These are phyloP conservation scores for Monosporozyma unispora DNA, from an alignment of 805 yeast genomes.

Conservation along the genomic window DNA sequence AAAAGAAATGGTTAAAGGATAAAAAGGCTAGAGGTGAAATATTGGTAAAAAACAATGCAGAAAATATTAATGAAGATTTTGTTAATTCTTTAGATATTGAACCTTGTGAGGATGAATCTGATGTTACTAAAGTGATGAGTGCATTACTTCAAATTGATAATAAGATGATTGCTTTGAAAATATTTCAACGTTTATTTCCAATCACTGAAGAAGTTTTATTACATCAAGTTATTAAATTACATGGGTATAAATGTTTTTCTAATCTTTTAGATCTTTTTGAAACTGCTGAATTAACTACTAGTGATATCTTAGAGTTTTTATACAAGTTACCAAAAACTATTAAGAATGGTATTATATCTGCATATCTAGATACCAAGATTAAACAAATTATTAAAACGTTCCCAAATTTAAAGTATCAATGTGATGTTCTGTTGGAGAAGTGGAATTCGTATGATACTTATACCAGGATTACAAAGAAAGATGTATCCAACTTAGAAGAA, in stretches of 20 bases:
- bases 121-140: slow-evolving; percentile 72
- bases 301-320: slow-evolving; percentile 49
- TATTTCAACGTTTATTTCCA: slow-evolving; percentile 57
- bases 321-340: slow-evolving; percentile 62
- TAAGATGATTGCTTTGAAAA: slow-evolving; percentile 47
- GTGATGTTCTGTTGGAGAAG: slow-evolving; percentile 39
- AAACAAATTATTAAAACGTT: slow-evolving; percentile 19
- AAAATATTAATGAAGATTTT: slow-evolving; percentile 55
- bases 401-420: slow-evolving; percentile 25
- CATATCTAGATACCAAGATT: slow-evolving; percentile 62
- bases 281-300: slow-evolving; percentile 31
- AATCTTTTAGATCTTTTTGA: slow-evolving; percentile 40
- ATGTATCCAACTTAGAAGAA: slow-evolving; percentile 15
- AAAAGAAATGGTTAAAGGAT: slow-evolving; percentile 60
- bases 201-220: slow-evolving; percentile 36
- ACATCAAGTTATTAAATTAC: slow-evolving; percentile 58
- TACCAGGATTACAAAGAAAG: slow-evolving; percentile 69
- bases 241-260: slow-evolving; percentile 76
- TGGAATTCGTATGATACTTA: slow-evolving; percentile 77
- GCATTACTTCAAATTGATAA: slow-evolving; percentile 74
- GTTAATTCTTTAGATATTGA: slow-evolving; percentile 48
- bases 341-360: slow-evolving; percentile 64
- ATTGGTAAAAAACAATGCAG: slow-evolving; percentile 37
- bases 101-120: slow-evolving; percentile 40
- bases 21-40: slow-evolving; percentile 42